Evolutionary conservation across 768 basidiomycete genomes (phyloP).

Genomic region (Udeniomyces megalosporus): DNA sequence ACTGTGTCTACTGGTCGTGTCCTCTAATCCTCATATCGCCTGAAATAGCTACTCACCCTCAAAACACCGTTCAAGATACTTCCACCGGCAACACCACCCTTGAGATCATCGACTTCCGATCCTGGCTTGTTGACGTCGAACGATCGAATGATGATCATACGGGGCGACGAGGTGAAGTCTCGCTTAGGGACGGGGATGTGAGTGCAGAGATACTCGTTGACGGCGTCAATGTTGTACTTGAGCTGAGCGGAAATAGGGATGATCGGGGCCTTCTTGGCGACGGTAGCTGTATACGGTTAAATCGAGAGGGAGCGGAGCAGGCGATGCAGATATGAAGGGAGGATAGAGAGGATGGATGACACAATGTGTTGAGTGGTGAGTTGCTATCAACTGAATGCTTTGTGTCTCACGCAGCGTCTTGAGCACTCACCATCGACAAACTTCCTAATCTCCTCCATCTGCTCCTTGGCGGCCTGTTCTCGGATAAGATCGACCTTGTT

Average conservation of each 20-base stretch:
- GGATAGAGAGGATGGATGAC: too few relatives aligned
- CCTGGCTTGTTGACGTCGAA: slow-evolving; percentile 99
- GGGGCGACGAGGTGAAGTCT: slow-evolving; percentile 79
- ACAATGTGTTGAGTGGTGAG: too few relatives aligned
- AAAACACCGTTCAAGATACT: slow-evolving; percentile 87
- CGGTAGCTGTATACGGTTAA: slow-evolving; percentile 48
- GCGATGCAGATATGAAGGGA: neutral
- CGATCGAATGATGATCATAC: slow-evolving; percentile 93
- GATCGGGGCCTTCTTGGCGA: slow-evolving; percentile 92
- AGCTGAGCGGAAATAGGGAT: slow-evolving; percentile 97
- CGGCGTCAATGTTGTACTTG: slow-evolving; percentile 97
- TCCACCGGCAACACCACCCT: slow-evolving; percentile 96
- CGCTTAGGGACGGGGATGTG: slow-evolving; percentile 86
- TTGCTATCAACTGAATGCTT: too few relatives aligned
- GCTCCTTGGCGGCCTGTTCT: slow-evolving; percentile 82
- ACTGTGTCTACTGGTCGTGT: neutral
- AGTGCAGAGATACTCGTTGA: slow-evolving; percentile 96
- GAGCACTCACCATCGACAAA: slow-evolving; percentile 70
- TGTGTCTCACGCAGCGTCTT: too few relatives aligned
- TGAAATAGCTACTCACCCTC: slow-evolving; percentile 29
- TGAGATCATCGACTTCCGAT: slow-evolving; percentile 87
- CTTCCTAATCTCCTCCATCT: slow-evolving; percentile 84
- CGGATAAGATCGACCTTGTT: slow-evolving; percentile 99
- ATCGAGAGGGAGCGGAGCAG: neutral
- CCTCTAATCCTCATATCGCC: too few relatives aligned